Percentiles rank a stretch among this genome's conserved stretches.
Conservation (phyloP, 78 protist species). For the slime mould (Dictyostelium discoideum) region dicty_2.7 NC_007090.3:3259501-3260000, state of each 20-base stretch:
- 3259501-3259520: neutral
- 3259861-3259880: slow-evolving; percentile 57
- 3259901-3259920: slow-evolving; percentile 67
- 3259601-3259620: neutral
- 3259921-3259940: slow-evolving; percentile 32
- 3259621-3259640: neutral
- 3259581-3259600: neutral
- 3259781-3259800: neutral
- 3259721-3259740: neutral
- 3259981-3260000: slow-evolving; percentile 71
- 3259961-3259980: slow-evolving; percentile 71
- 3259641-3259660: slow-evolving; percentile 16
- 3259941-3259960: neutral
- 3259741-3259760: neutral
- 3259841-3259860: slow-evolving; percentile 60
- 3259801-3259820: neutral
- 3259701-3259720: neutral
- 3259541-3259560: no score
- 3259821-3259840: neutral
- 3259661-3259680: slow-evolving; percentile 14
- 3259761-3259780: slow-evolving; percentile 4
- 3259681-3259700: neutral
- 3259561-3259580: neutral
- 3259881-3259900: slow-evolving; percentile 60
- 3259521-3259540: neutral